Base-by-base conservation (phyloP, 139 green algal species). In the Coelastrella sp. region DNA sequence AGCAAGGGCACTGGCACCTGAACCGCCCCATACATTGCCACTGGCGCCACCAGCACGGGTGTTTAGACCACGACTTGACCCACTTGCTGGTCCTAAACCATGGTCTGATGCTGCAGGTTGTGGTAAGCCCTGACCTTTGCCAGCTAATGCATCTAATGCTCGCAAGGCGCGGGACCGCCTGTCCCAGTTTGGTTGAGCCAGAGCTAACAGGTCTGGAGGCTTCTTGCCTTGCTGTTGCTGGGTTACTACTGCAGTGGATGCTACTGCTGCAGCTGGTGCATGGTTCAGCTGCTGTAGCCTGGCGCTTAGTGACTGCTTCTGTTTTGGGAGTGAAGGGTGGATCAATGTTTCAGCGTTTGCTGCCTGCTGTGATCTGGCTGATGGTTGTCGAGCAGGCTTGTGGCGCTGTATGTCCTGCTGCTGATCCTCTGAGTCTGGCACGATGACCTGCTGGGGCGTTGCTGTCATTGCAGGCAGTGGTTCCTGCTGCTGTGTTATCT, bases 161-260 rank as follows among this genome's bases (percentile, higher is more conserved):
- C 78, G 54, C 5, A 83, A 68, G 66, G 78, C 78, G 14, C 78
- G 47, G 16, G 78, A 68, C 16, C 78, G 19, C 7, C 78, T 22
- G 54, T 83, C 78, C 78, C 78, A 83, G 5, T 47, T 60, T 13
- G 78, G 78, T 7, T 83, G 78, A 47, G 14, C 16, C 54, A 76
- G 68, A 17, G 64, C 64, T 71, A 20, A 20, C 64, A 71, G 64
- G 64, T 20, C 16, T 71, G 64, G 64, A 2, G 54, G 54, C 11
- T 32, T 16, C 77, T 83, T 54, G 54, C 13, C 19, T 10, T 71
- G 20, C 80, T 73, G 80, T 5, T 85, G 80, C 80, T 83, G 77
- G 6, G 23, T 23, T 61, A 32, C n/a, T 3, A 61, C 13, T 80
- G 66, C 32, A n/a, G 66, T 13, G 56, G 61, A 23, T 71, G 65